Evolutionary conservation across 2,329 filamentous ascomycete genomes (phyloP).

Genomic region (Cercospora zeae-maydis): DNA sequence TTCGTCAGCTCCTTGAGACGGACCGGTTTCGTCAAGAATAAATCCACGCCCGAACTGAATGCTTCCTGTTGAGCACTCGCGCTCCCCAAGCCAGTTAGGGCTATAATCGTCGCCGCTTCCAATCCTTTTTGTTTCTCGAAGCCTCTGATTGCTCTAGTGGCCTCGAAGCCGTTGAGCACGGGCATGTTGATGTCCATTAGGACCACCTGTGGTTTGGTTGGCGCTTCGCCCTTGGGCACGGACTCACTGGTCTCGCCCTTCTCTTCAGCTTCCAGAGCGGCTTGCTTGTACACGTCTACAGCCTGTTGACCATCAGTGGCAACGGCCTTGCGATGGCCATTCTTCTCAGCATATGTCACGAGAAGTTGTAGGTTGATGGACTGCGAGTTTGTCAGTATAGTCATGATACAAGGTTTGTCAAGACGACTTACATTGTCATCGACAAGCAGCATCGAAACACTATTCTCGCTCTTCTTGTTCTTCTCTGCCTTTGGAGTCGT

Average conservation of each 20-base stretch:
- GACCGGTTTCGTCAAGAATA: constrained; percentile 36
- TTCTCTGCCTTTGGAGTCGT: constrained; percentile 7
- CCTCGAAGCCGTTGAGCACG: constrained; percentile 35
- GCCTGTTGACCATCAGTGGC: constrained; percentile 51
- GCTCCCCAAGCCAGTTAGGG: constrained; percentile 33
- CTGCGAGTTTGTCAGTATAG: constrained; percentile 9
- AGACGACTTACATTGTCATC: constrained; percentile 33
- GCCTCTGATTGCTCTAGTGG: constrained; percentile 32
- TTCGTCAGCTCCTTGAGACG: constrained; percentile 25
- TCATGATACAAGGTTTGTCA: background rate
- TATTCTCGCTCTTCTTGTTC: constrained; percentile 11
- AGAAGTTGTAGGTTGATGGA: constrained; percentile 36
- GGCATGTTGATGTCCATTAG: constrained; percentile 47
- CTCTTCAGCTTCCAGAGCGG: constrained; percentile 8
- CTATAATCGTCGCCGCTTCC: constrained; percentile 31
- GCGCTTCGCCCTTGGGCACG: background rate
- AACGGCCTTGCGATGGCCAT: constrained; percentile 42
- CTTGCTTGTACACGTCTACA: constrained; percentile 42
- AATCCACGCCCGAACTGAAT: constrained; percentile 32
- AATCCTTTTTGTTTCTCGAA: constrained; percentile 31
- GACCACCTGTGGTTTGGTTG: constrained; percentile 19
- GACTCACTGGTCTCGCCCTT: background rate
- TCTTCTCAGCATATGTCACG: constrained; percentile 32
- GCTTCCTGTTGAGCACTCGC: constrained; percentile 34
- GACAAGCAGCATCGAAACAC: constrained; percentile 32